Base-by-base conservation (phyloP, 306 rosid species). In the Vicia sativa region DNA sequence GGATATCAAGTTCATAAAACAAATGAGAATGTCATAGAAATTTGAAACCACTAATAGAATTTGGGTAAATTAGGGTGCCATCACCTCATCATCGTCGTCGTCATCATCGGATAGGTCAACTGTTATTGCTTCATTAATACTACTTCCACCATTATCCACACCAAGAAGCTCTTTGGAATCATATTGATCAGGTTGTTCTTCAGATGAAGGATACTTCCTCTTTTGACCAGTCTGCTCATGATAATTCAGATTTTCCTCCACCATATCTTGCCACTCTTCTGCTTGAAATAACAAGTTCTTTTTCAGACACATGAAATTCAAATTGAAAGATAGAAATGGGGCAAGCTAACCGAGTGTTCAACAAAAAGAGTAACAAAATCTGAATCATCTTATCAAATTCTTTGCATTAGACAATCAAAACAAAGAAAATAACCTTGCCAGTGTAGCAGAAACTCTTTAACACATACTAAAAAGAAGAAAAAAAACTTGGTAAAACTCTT, bases 131-230 rank as follows among this genome's bases (percentile, higher is more conserved):
- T 84, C 90, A 70, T 77, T 80, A 3, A 6, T 37, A 26, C 77
- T 11, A 72, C 82, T 79, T 19, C 79, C 80, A 11, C 52, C 63
- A 57, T 67, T 81, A 76, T 79, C 89, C 68, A 19, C 19, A 68
- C 4, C 39, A 28, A 76, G 84, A 86, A 79, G 74, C 77, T 89
- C 98, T 76, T 77, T 76, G 16, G 90, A 78, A 69, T 86, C 89
- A 49, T 58, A 76, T 69, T 87, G 79, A 72, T 81, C 86, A 48
- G 80, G 80, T 45, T 71, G 85, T 72, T 75, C 87, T 46, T 87
- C 87, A 42, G 91, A 80, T 11, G 85, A 85, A 64, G 83, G 86
- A 82, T 75, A 75, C 83, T 90, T 93, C 83, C 97, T 82, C 85
- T 93, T 93, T 74, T 83, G 89, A 52, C 71, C 73, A 28, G 70